Percentiles rank a stretch among this genome's conserved stretches.
phyloP scores from a whole-genome alignment of 345 rosid species.

The Populus nigra region DNA sequence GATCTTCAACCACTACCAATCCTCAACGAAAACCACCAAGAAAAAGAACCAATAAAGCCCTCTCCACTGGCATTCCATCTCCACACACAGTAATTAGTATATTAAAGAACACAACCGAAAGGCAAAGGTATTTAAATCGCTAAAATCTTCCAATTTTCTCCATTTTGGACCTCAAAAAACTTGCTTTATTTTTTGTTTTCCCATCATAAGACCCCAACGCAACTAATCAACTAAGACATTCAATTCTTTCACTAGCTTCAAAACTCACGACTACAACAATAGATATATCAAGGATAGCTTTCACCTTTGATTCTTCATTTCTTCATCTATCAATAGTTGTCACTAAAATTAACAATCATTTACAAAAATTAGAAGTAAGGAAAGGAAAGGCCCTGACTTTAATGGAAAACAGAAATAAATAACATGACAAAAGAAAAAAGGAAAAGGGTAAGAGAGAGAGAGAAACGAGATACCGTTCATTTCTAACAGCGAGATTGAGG shows the following conservation, averaged over 20 bases:
- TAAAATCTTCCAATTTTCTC: neutral
- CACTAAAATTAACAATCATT: neutral
- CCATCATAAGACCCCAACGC: neutral
- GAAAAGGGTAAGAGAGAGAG: neutral
- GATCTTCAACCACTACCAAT: neutral
- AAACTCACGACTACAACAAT: neutral
- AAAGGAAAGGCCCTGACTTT: no score
- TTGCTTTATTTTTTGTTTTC: neutral
- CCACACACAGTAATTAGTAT: no score
- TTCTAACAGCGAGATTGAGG: constrained; percentile 73
- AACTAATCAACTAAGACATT: neutral
- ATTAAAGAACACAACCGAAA: neutral
- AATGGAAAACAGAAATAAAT: neutral
- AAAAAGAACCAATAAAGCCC: no score
- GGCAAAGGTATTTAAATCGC: neutral
- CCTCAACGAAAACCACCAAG: neutral
- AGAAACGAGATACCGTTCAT: constrained; percentile 42
- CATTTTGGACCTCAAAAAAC: neutral
- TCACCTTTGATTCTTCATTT: neutral
- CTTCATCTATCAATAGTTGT: neutral
- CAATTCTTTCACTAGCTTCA: neutral
- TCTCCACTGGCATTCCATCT: no score
- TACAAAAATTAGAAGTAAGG: neutral
- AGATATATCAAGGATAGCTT: neutral
- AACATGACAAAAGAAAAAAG: neutral